These are phyloP conservation scores for Backusella circina DNA, from an alignment of 192 early-diverging fungal genomes.

Conservation along the genomic window DNA sequence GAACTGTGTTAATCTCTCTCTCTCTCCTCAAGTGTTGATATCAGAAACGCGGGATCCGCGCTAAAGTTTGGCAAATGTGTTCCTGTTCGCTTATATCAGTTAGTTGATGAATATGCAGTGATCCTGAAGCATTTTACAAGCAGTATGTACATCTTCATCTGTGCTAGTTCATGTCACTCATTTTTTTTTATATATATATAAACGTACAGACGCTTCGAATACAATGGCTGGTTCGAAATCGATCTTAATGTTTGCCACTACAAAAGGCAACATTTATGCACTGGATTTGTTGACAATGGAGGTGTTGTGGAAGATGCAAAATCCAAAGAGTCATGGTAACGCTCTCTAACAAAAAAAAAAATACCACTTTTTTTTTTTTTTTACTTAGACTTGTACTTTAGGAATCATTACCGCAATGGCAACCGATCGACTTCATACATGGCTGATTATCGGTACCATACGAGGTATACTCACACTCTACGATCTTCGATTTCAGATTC, in stretches of 20 bases:
- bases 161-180: background rate
- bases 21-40: conserved; percentile 46
- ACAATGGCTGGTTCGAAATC: conserved; percentile 55
- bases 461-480: conserved; percentile 74
- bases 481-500: conserved; percentile 75
- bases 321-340: conserved; percentile 53
- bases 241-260: conserved; percentile 67
- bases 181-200: no score
- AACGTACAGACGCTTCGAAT: conserved; percentile 19
- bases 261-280: conserved; percentile 63
- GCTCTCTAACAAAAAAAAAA: background rate
- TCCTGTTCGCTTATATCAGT: conserved; percentile 48
- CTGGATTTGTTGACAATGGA: conserved; percentile 77
- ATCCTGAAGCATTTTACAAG: conserved; percentile 67
- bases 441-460: conserved; percentile 71
- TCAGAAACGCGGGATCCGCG: conserved; percentile 32
- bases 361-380: background rate
- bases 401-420: conserved; percentile 71
- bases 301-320: conserved; percentile 53
- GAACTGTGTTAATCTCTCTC: background rate
- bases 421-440: conserved; percentile 55
- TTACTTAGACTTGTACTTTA: background rate
- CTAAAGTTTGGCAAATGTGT: conserved; percentile 64
- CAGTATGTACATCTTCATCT: conserved; percentile 34
- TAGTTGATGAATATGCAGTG: conserved; percentile 58